A percentile compares a stretch with the other conserved stretches of the same genome.
phyloP scores from a whole-genome alignment of 495 filamentous ascomycete species.

The Xylaria intraflava region DNA sequence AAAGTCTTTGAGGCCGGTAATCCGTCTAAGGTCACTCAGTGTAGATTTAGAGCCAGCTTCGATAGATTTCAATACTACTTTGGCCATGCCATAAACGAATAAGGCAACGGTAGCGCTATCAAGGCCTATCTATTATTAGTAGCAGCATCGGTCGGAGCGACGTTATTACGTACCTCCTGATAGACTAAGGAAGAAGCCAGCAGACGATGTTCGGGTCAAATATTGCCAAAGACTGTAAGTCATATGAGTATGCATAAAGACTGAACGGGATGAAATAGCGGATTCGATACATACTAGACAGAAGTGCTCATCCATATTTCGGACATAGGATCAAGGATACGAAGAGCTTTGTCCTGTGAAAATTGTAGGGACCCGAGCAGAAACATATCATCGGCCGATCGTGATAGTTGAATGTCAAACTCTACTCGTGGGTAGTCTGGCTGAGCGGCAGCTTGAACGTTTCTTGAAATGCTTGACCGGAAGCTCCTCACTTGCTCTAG shows the following conservation, averaged over 20 bases:
- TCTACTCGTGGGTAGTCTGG: slow-evolving; percentile 1
- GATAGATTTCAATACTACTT: slow-evolving; percentile 33
- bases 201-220: slow-evolving; percentile 7
- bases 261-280: background rate
- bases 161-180: slow-evolving; percentile 1
- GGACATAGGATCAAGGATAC: slow-evolving; percentile 14
- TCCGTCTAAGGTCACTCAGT: slow-evolving; percentile 46
- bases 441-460: slow-evolving; percentile 44
- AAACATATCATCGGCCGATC: slow-evolving; percentile 2
- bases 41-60: slow-evolving; percentile 10
- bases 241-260: background rate
- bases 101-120: slow-evolving; percentile 13
- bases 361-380: background rate
- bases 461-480: slow-evolving; percentile 46
- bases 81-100: slow-evolving; percentile 64
- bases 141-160: background rate
- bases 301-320: slow-evolving; percentile 12
- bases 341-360: slow-evolving; percentile 1
- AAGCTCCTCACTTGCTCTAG: slow-evolving; percentile 61
- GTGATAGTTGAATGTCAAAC: slow-evolving; percentile 3
- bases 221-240: slow-evolving; percentile 12
- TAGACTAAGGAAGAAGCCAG: slow-evolving; percentile 14
- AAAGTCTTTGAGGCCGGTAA: slow-evolving; percentile 53
- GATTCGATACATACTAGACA: slow-evolving; percentile 6
- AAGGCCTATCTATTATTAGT: background rate